Percentiles rank a stretch among this genome's conserved stretches.
These are phyloP conservation scores for Thinopyrum elongatum DNA, from an alignment of 176 grass and related monocot genomes.

Conservation along the genomic window DNA sequence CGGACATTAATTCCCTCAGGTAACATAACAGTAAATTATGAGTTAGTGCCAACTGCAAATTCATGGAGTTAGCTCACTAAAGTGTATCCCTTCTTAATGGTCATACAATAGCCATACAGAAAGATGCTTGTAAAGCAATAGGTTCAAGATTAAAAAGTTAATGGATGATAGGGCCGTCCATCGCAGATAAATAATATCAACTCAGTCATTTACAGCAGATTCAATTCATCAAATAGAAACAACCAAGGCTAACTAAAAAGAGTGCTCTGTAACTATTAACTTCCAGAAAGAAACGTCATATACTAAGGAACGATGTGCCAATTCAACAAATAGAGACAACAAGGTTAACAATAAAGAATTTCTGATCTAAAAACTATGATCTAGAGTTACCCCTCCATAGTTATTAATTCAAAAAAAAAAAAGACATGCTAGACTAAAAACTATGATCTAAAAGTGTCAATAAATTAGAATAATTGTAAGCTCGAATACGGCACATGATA, in stretches of 20 bases:
- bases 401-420: constrained; percentile 13
- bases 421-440: constrained; percentile 7
- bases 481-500: background rate
- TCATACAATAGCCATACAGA: background rate
- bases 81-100: background rate
- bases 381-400: too few species aligned
- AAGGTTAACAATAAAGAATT: background rate
- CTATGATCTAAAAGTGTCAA: background rate
- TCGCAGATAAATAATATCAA: constrained; percentile 11
- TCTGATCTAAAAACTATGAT: too few species aligned
- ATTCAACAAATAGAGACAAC: background rate
- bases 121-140: constrained; percentile 4
- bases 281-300: background rate
- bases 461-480: constrained; percentile 10
- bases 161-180: background rate
- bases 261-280: background rate
- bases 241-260: background rate
- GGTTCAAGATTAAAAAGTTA: background rate
- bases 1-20: background rate
- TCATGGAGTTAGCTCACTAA: background rate
- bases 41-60: background rate
- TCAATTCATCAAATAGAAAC: background rate
- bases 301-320: constrained; percentile 17
- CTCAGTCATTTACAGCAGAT: background rate
- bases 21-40: background rate